These are phyloP conservation scores for Saccharomyces jurei DNA, from an alignment of 805 yeast species.

Conservation along the genomic window DNA sequence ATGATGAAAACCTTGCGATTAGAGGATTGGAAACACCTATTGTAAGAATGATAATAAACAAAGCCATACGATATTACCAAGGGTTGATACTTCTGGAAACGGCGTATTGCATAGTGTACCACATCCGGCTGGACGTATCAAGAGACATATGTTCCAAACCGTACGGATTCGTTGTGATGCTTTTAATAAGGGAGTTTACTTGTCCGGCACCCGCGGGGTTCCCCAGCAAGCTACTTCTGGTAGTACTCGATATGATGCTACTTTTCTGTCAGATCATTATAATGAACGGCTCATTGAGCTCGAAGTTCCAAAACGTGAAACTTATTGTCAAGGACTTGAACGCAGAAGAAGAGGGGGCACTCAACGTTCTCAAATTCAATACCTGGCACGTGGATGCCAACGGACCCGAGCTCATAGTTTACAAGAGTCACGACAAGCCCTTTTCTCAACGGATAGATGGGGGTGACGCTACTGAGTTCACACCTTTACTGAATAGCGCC, in stretches of 20 bases:
- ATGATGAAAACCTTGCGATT: neutral
- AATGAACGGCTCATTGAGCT: neutral
- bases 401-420: neutral
- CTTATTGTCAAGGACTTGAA: neutral
- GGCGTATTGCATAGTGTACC: neutral
- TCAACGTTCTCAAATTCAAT: neutral
- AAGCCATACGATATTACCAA: neutral
- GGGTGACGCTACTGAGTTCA: neutral
- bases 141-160: neutral
- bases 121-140: neutral
- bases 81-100: neutral
- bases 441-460: neutral
- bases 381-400: neutral
- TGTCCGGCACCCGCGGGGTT: neutral
- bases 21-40: neutral
- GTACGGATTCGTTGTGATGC: neutral
- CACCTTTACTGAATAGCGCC: neutral
- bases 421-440: neutral
- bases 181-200: neutral
- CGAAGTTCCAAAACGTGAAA: neutral
- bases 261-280: neutral
- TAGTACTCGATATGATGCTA: neutral
- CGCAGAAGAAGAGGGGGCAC: neutral
- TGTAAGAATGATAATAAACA: neutral
- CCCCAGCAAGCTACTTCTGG: neutral